Conservation (phyloP, 768 basidiomycete species). For the Cantharellus cinnabarinus region DNA sequence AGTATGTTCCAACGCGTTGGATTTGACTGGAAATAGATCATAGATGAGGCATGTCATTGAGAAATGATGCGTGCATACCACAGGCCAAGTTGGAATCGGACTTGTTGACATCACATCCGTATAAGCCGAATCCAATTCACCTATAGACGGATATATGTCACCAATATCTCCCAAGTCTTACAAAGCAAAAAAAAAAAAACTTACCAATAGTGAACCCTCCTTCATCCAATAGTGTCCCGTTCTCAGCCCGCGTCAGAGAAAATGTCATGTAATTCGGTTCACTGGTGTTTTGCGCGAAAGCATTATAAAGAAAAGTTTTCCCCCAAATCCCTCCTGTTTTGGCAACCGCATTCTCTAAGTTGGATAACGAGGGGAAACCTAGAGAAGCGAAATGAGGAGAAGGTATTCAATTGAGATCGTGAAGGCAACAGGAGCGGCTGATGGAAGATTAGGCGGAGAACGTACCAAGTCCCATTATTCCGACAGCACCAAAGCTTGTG, state of each 20-base stretch:
- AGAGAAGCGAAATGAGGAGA: constrained; percentile 26
- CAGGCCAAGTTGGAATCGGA: constrained; percentile 57
- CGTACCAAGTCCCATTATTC: background rate
- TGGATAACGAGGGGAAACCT: constrained; percentile 60
- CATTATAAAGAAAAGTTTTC: constrained; percentile 51
- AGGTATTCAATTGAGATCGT: background rate
- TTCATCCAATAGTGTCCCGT: constrained; percentile 31
- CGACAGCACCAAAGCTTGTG: constrained; percentile 31
- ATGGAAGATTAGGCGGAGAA: background rate
- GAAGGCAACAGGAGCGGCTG: background rate
- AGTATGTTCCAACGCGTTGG: constrained; percentile 62
- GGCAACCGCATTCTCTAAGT: constrained; percentile 42
- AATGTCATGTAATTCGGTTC: constrained; percentile 72
- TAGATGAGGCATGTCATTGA: background rate
- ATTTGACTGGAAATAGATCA: constrained; percentile 9
- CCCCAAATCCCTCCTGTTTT: constrained; percentile 34
- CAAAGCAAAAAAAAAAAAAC: constrained; percentile 7
- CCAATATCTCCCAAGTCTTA: background rate
- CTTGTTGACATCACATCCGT: constrained; percentile 33
- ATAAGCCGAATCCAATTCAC: constrained; percentile 49
- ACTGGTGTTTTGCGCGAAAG: constrained; percentile 43
- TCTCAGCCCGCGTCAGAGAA: constrained; percentile 39
- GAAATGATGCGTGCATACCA: constrained; percentile 8
- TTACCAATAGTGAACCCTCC: constrained; percentile 57
- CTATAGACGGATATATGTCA: constrained; percentile 15